Percentiles rank a stretch among this genome's conserved stretches.
Evolutionary conservation across 805 yeast genomes (phyloP).

Genomic region (Wickerhamiella occidentalis): DNA sequence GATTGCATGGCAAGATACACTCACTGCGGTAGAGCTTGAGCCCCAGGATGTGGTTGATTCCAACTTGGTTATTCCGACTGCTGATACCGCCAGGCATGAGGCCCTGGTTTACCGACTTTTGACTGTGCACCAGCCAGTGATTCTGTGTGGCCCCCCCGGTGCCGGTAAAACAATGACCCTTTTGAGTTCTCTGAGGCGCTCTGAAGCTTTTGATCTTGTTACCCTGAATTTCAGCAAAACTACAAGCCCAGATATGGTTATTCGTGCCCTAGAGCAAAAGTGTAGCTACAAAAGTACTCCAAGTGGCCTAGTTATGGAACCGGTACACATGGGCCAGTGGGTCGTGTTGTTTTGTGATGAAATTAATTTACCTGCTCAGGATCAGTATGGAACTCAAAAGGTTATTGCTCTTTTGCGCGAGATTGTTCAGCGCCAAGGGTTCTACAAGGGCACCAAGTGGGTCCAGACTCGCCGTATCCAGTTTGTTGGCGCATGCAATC

Average conservation of each 20-base stretch:
- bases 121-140: slow-evolving; percentile 43
- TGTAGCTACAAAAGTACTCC: slow-evolving; percentile 47
- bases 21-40: slow-evolving; percentile 38
- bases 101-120: slow-evolving; percentile 44
- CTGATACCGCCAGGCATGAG: slow-evolving; percentile 64
- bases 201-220: slow-evolving; percentile 46
- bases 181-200: slow-evolving; percentile 49
- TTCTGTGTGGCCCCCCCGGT: slow-evolving; percentile 94
- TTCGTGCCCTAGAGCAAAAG: slow-evolving; percentile 57
- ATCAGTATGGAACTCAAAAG: slow-evolving; percentile 59
- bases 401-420: slow-evolving; percentile 65
- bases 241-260: slow-evolving; percentile 48
- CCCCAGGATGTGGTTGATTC: slow-evolving; percentile 49
- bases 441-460: slow-evolving; percentile 66
- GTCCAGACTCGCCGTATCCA: slow-evolving; percentile 51
- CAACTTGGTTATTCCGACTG: slow-evolving; percentile 60
- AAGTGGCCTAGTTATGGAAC: slow-evolving; percentile 44
- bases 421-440: slow-evolving; percentile 59
- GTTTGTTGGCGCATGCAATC: slow-evolving; percentile 93
- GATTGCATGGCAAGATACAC: slow-evolving; percentile 32
- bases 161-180: slow-evolving; percentile 93
- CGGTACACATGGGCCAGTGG: slow-evolving; percentile 52
- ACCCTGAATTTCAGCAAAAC: slow-evolving; percentile 77
- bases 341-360: slow-evolving; percentile 86
- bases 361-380: slow-evolving; percentile 66